Percentiles rank a stretch among this genome's conserved stretches.
Conservation (phyloP, 805 yeast species). For the Diddensiella transvaalensis region DNA sequence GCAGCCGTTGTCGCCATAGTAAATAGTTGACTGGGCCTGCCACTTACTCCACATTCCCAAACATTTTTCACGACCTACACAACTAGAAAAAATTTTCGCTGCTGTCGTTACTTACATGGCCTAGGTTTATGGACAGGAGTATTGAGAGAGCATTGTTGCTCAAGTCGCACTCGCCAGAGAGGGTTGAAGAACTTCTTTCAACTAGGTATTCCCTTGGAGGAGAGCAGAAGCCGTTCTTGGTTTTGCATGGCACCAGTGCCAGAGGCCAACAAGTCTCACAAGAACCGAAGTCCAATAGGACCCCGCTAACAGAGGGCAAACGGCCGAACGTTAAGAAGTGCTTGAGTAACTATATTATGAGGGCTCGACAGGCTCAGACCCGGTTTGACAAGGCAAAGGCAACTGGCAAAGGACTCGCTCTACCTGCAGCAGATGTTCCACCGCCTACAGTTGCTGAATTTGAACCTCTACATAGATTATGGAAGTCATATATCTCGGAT, state of each 20-base stretch:
- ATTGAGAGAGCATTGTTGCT: conserved; percentile 29
- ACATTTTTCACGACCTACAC: too few species aligned
- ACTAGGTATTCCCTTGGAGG: conserved; percentile 37
- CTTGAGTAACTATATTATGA: conserved; percentile 22
- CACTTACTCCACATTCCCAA: background rate
- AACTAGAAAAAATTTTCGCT: background rate
- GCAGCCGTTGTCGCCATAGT: too few species aligned
- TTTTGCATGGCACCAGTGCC: conserved; percentile 18
- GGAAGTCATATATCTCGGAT: conserved; percentile 68
- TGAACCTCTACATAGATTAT: conserved; percentile 53
- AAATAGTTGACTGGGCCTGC: too few species aligned
- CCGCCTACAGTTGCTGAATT: conserved; percentile 45
- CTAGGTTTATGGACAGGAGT: background rate
- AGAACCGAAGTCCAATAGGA: background rate
- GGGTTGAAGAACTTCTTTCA: conserved; percentile 34
- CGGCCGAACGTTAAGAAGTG: conserved; percentile 25
- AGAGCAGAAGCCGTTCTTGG: conserved; percentile 35
- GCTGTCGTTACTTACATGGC: background rate
- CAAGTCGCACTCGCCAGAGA: conserved; percentile 29
- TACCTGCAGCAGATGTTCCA: background rate
- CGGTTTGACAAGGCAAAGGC: conserved; percentile 25
- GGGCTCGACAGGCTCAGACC: conserved; percentile 12
- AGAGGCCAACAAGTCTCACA: conserved; percentile 7
- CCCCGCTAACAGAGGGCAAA: conserved; percentile 10
- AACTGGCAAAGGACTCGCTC: background rate